Base-by-base conservation (phyloP, 345 rosid genomes). In the Nasturtium officinale region DNA sequence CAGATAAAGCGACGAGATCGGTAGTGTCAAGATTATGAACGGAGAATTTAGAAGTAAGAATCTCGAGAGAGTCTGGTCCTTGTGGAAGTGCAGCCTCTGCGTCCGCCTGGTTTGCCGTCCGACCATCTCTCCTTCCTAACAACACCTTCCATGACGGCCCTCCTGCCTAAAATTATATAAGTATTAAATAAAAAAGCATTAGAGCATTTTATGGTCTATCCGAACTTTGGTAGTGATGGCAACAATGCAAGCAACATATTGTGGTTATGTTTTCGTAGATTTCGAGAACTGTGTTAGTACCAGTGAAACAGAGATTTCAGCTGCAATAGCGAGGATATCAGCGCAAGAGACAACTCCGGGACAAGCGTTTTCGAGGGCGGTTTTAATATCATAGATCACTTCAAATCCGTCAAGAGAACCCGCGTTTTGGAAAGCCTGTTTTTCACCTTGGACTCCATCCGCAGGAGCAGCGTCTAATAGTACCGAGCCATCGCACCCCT, bases 1-100 rank as follows among this genome's bases (percentile, higher is more conserved):
- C 92, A 2, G 92, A 90, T 58, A 90, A 71, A 5, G 92, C 89
- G 6, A 83, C 97, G 0, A 90, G 85, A 78, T 89, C 97, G 15
- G 80, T 83, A 0, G 82, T 79, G 82, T 85, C 80, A 26, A 91
- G 85, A 25, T 92, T 90, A 8, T 87, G 87, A 0, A 82, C 82
- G 3, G 86, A 11, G 48, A 91, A 91, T 51, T 86, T 89, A 25
- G 81, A 15, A 13, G 85, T 82, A 18, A 89, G 63, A 62, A 68
- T 78, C 21, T 32, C 45, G 18, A 86, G 79, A 51, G 75, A 40
- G 17, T 89, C 91, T 7, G 80, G n/a, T 2, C 91, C 90, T 40
- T 81, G 3, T 5, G 93, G 97, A 47, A 91, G 78, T 16, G 84
- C 68, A 6, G 84, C 55, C 61, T 53, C 88, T 2, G 89, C 90